Conservation (phyloP, 148 eudicot species). For the Limonium bicolor region DNA sequence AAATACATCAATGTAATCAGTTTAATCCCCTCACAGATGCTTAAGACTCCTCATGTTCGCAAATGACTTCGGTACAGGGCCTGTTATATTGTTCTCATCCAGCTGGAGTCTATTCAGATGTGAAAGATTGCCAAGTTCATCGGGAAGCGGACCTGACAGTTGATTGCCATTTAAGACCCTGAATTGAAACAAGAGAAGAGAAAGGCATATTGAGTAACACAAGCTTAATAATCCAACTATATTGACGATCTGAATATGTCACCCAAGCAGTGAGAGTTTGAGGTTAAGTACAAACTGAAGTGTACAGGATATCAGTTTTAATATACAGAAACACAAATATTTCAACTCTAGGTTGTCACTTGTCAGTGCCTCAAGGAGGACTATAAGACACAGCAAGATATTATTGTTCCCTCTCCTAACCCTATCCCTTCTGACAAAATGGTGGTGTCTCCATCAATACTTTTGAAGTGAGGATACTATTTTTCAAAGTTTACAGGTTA, state of each 20-base stretch:
- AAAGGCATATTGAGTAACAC: not conserved
- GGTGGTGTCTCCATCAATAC: too few species aligned
- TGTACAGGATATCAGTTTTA: not conserved
- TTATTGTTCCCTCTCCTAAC: too few species aligned
- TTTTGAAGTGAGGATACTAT: too few species aligned
- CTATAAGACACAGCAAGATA: too few species aligned
- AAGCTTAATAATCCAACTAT: not conserved
- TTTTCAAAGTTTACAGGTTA: too few species aligned
- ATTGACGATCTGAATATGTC: not conserved
- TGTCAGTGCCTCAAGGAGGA: too few species aligned
- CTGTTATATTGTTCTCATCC: constrained; percentile 66
- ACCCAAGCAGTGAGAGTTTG: not conserved
- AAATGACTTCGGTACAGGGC: constrained; percentile 60
- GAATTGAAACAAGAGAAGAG: constrained; percentile 10
- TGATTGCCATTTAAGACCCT: constrained; percentile 83
- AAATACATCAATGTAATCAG: not conserved
- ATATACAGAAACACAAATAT: not conserved
- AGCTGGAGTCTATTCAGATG: constrained; percentile 50
- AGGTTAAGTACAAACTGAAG: not conserved
- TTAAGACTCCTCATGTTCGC: constrained; percentile 48
- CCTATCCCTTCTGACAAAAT: too few species aligned
- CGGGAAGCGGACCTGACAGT: constrained; percentile 70
- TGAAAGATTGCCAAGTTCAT: constrained; percentile 57
- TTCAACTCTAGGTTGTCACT: too few species aligned
- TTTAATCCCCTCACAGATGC: constrained; percentile 51